phyloP scores from a whole-genome alignment of 768 basidiomycete genomes.

The Lyophyllum atratum region DNA sequence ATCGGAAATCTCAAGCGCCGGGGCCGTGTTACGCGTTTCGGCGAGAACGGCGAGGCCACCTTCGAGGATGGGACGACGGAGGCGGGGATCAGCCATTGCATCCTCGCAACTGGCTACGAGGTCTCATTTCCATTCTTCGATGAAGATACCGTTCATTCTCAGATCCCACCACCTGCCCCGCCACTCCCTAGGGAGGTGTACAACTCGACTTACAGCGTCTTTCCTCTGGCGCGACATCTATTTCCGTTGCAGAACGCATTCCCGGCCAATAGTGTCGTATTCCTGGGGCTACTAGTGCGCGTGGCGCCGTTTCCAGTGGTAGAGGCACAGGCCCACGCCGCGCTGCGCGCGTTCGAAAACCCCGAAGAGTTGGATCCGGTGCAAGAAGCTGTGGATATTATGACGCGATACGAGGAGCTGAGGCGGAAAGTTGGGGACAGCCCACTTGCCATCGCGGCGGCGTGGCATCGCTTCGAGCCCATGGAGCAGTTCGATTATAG shows the following conservation, averaged over 20 bases:
- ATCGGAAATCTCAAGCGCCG: constrained; percentile 39
- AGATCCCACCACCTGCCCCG: constrained; percentile 44
- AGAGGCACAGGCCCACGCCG: constrained; percentile 75
- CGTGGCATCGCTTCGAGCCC: constrained; percentile 55
- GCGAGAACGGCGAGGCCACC: constrained; percentile 42
- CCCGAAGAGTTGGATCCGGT: constrained; percentile 50
- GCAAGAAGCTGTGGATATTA: constrained; percentile 48
- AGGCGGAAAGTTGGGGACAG: constrained; percentile 31
- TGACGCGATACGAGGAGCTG: constrained; percentile 50
- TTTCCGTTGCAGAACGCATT: constrained; percentile 58
- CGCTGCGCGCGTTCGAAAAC: constrained; percentile 54
- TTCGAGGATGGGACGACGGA: constrained; percentile 65
- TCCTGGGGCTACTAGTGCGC: constrained; percentile 59
- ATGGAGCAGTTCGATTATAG: constrained; percentile 71
- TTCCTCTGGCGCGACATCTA: constrained; percentile 70
- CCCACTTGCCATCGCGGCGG: constrained; percentile 45
- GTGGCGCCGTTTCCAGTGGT: constrained; percentile 77
- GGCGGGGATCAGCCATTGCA: constrained; percentile 56
- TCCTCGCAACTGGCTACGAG: constrained; percentile 80
- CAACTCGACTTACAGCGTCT: constrained; percentile 69
- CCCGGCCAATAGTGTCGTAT: constrained; percentile 56
- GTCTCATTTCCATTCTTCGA: constrained; percentile 64
- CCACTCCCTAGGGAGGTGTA: constrained; percentile 52
- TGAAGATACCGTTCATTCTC: constrained; percentile 28
- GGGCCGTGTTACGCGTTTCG: constrained; percentile 44